Conservation (phyloP, 371 early-diverging fungal genomes). For the Dinochytrium kinnereticum region DNA sequence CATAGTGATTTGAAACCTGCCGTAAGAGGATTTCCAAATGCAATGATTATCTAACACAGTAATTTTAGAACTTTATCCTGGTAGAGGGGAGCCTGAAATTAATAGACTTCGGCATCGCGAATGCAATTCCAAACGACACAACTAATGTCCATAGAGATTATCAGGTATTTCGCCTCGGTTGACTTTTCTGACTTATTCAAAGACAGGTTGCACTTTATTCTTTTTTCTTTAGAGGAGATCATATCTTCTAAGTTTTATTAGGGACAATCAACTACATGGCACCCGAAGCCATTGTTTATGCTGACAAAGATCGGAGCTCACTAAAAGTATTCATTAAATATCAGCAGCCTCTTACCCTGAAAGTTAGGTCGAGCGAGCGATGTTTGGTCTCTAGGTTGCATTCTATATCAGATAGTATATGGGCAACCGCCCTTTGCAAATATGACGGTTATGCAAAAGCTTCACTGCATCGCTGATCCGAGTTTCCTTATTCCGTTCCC, state of each 20-base stretch:
- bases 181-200: too few species aligned
- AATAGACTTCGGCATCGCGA: conserved; percentile 99
- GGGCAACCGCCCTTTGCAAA: conserved; percentile 88
- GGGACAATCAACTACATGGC: conserved; percentile 99
- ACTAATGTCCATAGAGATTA: conserved; percentile 91
- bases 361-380: conserved; percentile 66
- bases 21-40: conserved; percentile 29
- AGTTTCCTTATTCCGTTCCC: conserved; percentile 58
- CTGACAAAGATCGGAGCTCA: conserved; percentile 18
- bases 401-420: conserved; percentile 96
- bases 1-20: conserved; percentile 98
- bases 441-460: conserved; percentile 66
- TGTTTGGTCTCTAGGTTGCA: conserved; percentile 98
- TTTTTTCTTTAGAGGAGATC: too few species aligned
- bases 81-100: conserved; percentile 85
- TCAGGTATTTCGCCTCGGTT: too few species aligned
- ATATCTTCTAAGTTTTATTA: too few species aligned
- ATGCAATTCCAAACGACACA: conserved; percentile 90
- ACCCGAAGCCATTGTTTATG: conserved; percentile 81
- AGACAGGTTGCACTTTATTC: too few species aligned
- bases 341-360: conserved; percentile 29
- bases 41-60: background rate
- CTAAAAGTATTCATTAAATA: conserved; percentile 14
- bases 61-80: conserved; percentile 78
- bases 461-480: conserved; percentile 73